phyloP scores from a whole-genome alignment of 495 filamentous ascomycete species.

The Penicillium paradoxum region DNA sequence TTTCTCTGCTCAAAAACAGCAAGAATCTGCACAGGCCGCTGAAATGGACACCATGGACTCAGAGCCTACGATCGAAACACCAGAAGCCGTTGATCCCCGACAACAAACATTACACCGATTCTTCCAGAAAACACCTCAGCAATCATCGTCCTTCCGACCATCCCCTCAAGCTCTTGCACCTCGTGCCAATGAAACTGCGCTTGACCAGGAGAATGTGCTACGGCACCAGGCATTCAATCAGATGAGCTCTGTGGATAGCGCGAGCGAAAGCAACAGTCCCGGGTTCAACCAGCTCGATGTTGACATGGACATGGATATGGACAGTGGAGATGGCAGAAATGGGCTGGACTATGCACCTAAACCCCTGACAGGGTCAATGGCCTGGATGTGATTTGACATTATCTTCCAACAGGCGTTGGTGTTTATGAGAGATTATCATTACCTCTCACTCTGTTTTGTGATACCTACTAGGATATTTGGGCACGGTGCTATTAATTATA shows the following conservation, averaged over 20 bases:
- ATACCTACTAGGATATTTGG: slow-evolving; percentile 1
- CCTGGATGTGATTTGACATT: slow-evolving; percentile 26
- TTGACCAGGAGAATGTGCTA: slow-evolving; percentile 11
- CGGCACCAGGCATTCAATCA: slow-evolving; percentile 20
- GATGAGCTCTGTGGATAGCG: slow-evolving; percentile 12
- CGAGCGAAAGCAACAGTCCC: slow-evolving; percentile 23
- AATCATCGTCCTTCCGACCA: slow-evolving; percentile 20
- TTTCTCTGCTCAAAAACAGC: slow-evolving; percentile 39
- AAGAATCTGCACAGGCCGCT: slow-evolving; percentile 8
- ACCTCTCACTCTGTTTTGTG: background rate
- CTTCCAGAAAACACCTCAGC: slow-evolving; percentile 35
- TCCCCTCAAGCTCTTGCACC: slow-evolving; percentile 26
- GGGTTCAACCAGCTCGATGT: slow-evolving; percentile 14
- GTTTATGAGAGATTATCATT: slow-evolving; percentile 4
- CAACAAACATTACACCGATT: slow-evolving; percentile 43
- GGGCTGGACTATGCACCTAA: slow-evolving; percentile 14
- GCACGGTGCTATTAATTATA: background rate
- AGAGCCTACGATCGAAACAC: slow-evolving; percentile 13
- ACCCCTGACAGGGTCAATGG: slow-evolving; percentile 9
- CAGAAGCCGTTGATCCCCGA: slow-evolving; percentile 38
- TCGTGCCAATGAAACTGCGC: slow-evolving; percentile 22
- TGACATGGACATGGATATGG: slow-evolving; percentile 40
- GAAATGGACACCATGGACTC: slow-evolving; percentile 28
- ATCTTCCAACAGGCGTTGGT: slow-evolving; percentile 3
- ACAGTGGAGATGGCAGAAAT: slow-evolving; percentile 13